Percentiles rank a stretch among this genome's conserved stretches.
Evolutionary conservation across 306 rosid genomes (phyloP).

Genomic region (Arachis hypogaea): DNA sequence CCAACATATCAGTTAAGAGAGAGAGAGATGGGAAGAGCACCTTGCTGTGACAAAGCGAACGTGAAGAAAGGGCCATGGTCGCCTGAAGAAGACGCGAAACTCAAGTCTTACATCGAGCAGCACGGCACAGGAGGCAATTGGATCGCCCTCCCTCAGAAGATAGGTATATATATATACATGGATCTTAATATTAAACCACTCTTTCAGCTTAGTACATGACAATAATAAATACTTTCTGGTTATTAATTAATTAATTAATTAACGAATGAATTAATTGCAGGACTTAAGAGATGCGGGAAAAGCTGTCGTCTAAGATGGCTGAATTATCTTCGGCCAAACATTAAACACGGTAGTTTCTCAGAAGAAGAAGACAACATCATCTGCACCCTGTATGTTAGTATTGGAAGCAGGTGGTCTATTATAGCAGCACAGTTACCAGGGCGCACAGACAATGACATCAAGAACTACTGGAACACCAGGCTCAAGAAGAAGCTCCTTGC

Average conservation of each 20-base stretch:
- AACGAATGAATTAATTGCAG: slow-evolving; percentile 30
- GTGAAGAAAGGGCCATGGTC: slow-evolving; percentile 99
- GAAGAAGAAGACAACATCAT: slow-evolving; percentile 96
- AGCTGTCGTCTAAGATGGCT: slow-evolving; percentile 97
- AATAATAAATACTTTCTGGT: too few relatives aligned
- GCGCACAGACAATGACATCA: slow-evolving; percentile 91
- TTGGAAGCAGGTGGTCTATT: slow-evolving; percentile 99
- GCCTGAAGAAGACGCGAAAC: slow-evolving; percentile 94
- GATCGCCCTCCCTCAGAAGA: slow-evolving; percentile 95
- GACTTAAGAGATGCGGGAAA: slow-evolving; percentile 94
- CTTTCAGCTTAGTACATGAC: too few relatives aligned
- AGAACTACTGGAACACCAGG: slow-evolving; percentile 97
- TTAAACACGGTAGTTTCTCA: slow-evolving; percentile 89
- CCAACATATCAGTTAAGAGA: slow-evolving; percentile 5
- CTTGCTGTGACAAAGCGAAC: slow-evolving; percentile 99
- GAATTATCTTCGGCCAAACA: slow-evolving; percentile 93
- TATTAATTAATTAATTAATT: too few relatives aligned
- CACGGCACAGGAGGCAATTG: slow-evolving; percentile 95
- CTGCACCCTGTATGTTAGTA: slow-evolving; percentile 82
- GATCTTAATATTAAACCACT: too few relatives aligned
- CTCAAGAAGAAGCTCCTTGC: slow-evolving; percentile 93
- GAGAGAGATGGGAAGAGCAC: slow-evolving; percentile 90
- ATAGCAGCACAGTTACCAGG: slow-evolving; percentile 97
- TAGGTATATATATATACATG: slow-evolving; percentile 51
- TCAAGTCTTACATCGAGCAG: slow-evolving; percentile 83